Evolutionary conservation across 2,329 filamentous ascomycete species (phyloP), one percentile per base, ranked within the genome.

Genomic region (Xylariaceae sp.): DNA sequence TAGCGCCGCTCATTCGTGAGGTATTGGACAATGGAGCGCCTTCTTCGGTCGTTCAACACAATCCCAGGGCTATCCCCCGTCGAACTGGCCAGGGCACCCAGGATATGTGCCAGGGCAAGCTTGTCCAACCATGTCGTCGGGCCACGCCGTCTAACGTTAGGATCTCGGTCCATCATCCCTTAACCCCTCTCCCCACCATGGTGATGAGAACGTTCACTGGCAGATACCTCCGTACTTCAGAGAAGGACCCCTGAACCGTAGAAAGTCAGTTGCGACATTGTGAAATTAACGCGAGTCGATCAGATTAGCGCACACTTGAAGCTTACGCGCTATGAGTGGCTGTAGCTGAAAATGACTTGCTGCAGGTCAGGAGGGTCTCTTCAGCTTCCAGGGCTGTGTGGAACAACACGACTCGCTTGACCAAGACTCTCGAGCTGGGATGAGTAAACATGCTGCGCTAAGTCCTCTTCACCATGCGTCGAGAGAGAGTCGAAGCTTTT

Each of bases 81-180:
- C 19, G 37, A 40, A 34, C 21, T 48, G 45, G 40, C 37, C 34
- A 9, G 40, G 50, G 19, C 5, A 24, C 31, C 26, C 17, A 40
- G 43, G 31, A 31, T 16, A 36, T n/a, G 31, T 31, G 39, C 41
- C 50, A 56, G 56, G 56, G 47, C 40, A 48, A 37, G 47, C 37
- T 44, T 39, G 56, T 24, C 56, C 59, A 62, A 62, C 59, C 59
- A 62, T 43, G 17, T 46, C 44, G 59, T 47, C 53, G 59, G 59
- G 56, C 56, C 52, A 46, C 33, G 41, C 41, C 41, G 23, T 31
- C 24, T 40, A 12, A 39, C 26, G 21, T 21, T 37, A 8, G n/a
- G 36, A 36, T 29, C 5, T 37, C 16, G 16, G 16, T 21, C 28
- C 29, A 39, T 21, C 28, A 16, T n/a, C 8, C 26, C 46, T 3